phyloP scores from a whole-genome alignment of 2,329 filamentous ascomycete genomes.

The Talaromyces sp. region DNA sequence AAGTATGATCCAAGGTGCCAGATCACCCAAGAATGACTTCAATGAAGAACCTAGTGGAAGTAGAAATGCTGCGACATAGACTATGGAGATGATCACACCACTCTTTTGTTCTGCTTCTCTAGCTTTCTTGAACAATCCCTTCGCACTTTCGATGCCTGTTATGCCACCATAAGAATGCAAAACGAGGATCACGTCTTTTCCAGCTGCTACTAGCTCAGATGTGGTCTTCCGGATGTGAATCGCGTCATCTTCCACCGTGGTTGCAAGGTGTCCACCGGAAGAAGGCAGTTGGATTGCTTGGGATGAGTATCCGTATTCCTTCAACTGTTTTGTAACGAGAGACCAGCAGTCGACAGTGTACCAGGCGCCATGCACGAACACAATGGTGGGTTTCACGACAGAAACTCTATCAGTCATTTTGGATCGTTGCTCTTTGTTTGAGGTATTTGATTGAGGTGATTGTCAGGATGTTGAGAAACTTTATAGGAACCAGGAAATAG shows the following conservation, averaged over 20 bases:
- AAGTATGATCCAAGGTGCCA: not conserved
- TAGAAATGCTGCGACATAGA: not conserved
- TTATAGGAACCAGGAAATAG: too few relatives aligned
- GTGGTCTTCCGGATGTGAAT: not conserved
- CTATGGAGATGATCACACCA: not conserved
- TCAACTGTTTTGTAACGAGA: not conserved
- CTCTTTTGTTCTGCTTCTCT: not conserved
- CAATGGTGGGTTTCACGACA: not conserved
- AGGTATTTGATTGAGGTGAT: not conserved
- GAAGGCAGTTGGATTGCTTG: not conserved
- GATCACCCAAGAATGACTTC: not conserved
- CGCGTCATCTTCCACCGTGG: not conserved
- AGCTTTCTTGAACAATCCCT: not conserved
- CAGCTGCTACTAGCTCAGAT: not conserved
- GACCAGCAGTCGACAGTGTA: not conserved
- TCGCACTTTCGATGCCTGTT: not conserved
- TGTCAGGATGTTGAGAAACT: too few relatives aligned
- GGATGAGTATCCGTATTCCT: not conserved
- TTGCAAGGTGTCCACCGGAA: not conserved
- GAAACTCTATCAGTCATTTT: not conserved
- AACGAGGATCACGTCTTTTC: not conserved
- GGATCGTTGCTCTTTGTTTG: not conserved
- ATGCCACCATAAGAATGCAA: conserved; percentile 5
- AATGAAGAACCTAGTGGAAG: not conserved
- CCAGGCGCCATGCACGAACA: not conserved